These are phyloP conservation scores for Neohortaea acidophila DNA, from an alignment of 495 filamentous ascomycete species.

Conservation along the genomic window DNA sequence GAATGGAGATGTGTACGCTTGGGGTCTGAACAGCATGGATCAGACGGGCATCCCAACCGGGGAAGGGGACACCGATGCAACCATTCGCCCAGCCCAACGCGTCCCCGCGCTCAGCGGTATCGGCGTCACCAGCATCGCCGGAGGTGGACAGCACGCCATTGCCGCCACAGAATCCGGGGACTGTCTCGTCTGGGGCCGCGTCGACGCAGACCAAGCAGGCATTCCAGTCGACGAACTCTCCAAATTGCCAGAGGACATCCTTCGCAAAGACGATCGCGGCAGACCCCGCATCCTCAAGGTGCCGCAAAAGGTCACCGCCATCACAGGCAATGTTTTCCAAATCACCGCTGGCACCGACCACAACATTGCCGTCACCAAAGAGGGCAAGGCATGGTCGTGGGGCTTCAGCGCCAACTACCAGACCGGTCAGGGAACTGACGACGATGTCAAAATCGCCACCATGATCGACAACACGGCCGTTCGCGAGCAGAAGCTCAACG, in stretches of 20 bases:
- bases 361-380: slow-evolving; percentile 41
- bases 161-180: slow-evolving; percentile 46
- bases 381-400: slow-evolving; percentile 52
- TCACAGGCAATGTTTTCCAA: slow-evolving; percentile 6
- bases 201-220: slow-evolving; percentile 49
- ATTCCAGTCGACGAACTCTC: slow-evolving; percentile 34
- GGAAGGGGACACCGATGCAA: slow-evolving; percentile 50
- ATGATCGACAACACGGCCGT: slow-evolving; percentile 49
- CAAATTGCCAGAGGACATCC: slow-evolving; percentile 34
- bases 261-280: slow-evolving; percentile 37
- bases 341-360: slow-evolving; percentile 41
- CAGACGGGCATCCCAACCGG: slow-evolving; percentile 57
- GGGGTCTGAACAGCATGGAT: slow-evolving; percentile 80
- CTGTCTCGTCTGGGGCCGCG: slow-evolving; percentile 53
- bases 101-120: slow-evolving; percentile 43
- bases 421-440: slow-evolving; percentile 44
- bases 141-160: slow-evolving; percentile 53
- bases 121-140: slow-evolving; percentile 40
- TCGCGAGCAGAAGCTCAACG: slow-evolving; percentile 40
- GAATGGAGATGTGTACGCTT: slow-evolving; percentile 57
- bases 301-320: slow-evolving; percentile 33
- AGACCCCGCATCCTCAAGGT: slow-evolving; percentile 41
- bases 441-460: slow-evolving; percentile 40
- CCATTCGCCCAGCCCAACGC: slow-evolving; percentile 38
- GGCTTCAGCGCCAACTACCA: slow-evolving; percentile 54